Percentiles rank a stretch among this genome's conserved stretches.
These are phyloP conservation scores for Didymella sp. DNA, from an alignment of 2,329 filamentous ascomycete genomes.

Conservation along the genomic window DNA sequence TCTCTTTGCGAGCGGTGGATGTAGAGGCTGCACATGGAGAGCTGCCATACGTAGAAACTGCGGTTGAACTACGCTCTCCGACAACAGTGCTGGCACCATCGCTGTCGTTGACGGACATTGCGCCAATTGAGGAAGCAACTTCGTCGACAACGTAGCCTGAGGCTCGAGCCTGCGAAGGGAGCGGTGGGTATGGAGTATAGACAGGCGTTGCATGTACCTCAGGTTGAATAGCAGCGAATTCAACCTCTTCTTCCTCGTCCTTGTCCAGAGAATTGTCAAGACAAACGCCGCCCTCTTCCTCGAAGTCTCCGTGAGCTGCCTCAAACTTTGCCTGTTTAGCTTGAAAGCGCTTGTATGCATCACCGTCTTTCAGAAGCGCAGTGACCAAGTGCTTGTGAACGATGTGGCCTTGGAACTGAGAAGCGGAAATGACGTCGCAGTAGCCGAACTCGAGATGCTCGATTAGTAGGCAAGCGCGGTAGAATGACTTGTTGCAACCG, in stretches of 20 bases:
- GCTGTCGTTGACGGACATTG: slow-evolving; percentile 27
- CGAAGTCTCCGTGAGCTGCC: slow-evolving; percentile 38
- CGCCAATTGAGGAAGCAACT: slow-evolving; percentile 19
- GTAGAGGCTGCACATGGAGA: slow-evolving; percentile 4
- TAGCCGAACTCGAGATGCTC: slow-evolving; percentile 62
- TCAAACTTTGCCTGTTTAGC: slow-evolving; percentile 41
- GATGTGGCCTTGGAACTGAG: slow-evolving; percentile 57
- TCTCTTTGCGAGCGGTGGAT: slow-evolving; percentile 22
- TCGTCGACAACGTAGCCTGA: slow-evolving; percentile 1
- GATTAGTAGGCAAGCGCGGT: slow-evolving; percentile 58
- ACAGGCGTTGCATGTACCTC: slow-evolving; percentile 5
- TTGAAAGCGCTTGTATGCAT: slow-evolving; percentile 31
- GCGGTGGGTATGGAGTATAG: slow-evolving; percentile 28
- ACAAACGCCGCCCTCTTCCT: slow-evolving; percentile 37
- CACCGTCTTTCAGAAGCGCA: slow-evolving; percentile 33
- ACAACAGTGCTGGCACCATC: slow-evolving; percentile 21
- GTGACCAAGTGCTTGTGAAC: slow-evolving; percentile 59
- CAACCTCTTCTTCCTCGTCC: slow-evolving; percentile 27
- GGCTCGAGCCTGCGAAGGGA: slow-evolving; percentile 21
- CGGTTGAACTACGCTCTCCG: slow-evolving; percentile 2
- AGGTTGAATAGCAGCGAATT: slow-evolving; percentile 38
- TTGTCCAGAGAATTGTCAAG: slow-evolving; percentile 27
- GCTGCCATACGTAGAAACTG: background rate
- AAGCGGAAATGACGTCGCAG: slow-evolving; percentile 54
- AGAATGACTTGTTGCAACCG: slow-evolving; percentile 60